These are phyloP conservation scores for Chaetomium tenue DNA, from an alignment of 495 filamentous ascomycete genomes.

Conservation along the genomic window DNA sequence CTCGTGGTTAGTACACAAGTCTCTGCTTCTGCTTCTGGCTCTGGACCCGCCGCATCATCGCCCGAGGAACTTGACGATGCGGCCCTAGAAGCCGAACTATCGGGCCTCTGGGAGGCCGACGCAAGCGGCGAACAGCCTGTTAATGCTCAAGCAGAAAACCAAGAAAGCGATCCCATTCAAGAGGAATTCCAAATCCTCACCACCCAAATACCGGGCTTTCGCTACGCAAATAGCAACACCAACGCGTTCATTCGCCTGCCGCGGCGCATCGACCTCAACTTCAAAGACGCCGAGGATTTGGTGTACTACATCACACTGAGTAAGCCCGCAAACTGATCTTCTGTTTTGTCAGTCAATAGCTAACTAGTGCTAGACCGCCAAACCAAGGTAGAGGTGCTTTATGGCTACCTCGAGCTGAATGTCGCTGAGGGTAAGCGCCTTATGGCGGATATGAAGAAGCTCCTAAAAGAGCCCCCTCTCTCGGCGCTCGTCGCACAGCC, in stretches of 20 bases:
- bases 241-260: slow-evolving; percentile 13
- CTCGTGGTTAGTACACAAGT: slow-evolving; percentile 34
- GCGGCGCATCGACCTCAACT: slow-evolving; percentile 20
- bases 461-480: slow-evolving; percentile 14
- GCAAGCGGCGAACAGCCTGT: slow-evolving; percentile 20
- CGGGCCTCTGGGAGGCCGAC: slow-evolving; percentile 15
- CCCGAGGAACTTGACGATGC: slow-evolving; percentile 15
- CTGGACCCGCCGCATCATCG: slow-evolving; percentile 2
- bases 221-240: slow-evolving; percentile 18
- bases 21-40: slow-evolving; percentile 14
- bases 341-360: background rate
- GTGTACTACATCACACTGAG: slow-evolving; percentile 23
- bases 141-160: slow-evolving; percentile 27
- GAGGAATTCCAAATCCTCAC: slow-evolving; percentile 5
- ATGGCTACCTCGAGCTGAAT: slow-evolving; percentile 20
- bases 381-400: slow-evolving; percentile 17
- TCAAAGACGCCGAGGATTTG: slow-evolving; percentile 1
- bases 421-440: slow-evolving; percentile 17
- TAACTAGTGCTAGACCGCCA: slow-evolving; percentile 23
- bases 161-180: slow-evolving; percentile 2
- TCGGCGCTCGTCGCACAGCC: slow-evolving; percentile 3
- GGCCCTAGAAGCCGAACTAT: slow-evolving; percentile 20
- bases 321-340: slow-evolving; percentile 13
- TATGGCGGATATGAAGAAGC: slow-evolving; percentile 8
- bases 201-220: slow-evolving; percentile 23